A percentile compares a stretch with the other conserved stretches of the same genome.
Conservation (phyloP, 768 basidiomycete species). For the Clitopilus passeckerianus region DNA sequence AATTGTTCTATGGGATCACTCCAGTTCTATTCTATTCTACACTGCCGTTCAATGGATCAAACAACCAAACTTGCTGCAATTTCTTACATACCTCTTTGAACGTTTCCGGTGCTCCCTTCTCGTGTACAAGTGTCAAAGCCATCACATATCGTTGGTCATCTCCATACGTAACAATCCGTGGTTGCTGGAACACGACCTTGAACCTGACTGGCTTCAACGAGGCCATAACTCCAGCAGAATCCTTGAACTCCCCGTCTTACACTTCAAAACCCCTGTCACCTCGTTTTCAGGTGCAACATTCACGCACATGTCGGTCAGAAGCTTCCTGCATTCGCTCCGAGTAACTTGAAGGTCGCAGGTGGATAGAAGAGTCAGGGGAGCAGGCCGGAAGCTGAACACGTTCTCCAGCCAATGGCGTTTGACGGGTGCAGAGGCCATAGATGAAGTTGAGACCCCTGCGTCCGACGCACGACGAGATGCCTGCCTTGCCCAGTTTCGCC, state of each 20-base stretch:
- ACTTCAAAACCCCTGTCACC: constrained; percentile 67
- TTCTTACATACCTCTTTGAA: constrained; percentile 73
- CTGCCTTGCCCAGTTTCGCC: constrained; percentile 16
- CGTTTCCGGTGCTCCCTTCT: constrained; percentile 81
- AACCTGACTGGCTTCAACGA: constrained; percentile 73
- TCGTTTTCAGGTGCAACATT: constrained; percentile 62
- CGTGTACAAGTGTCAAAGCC: constrained; percentile 65
- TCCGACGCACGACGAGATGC: constrained; percentile 8
- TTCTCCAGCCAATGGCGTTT: constrained; percentile 82
- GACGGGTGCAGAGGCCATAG: constrained; percentile 10
- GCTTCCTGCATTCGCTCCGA: constrained; percentile 64
- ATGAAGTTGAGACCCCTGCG: background rate
- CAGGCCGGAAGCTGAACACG: constrained; percentile 82
- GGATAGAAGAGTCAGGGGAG: constrained; percentile 53
- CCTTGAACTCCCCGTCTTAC: constrained; percentile 56
- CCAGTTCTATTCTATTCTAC: background rate
- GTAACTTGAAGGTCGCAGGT: constrained; percentile 57
- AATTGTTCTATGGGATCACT: background rate
- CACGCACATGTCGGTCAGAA: constrained; percentile 71
- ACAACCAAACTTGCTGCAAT: constrained; percentile 27
- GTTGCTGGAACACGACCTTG: constrained; percentile 67
- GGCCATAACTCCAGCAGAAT: constrained; percentile 46
- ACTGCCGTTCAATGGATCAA: background rate
- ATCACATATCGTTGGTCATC: constrained; percentile 41
- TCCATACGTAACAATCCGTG: constrained; percentile 25